Evolutionary conservation across 805 yeast species (phyloP), one percentile per base, ranked within the genome.

Genomic region (Myxozyma vanderwaltii): DNA sequence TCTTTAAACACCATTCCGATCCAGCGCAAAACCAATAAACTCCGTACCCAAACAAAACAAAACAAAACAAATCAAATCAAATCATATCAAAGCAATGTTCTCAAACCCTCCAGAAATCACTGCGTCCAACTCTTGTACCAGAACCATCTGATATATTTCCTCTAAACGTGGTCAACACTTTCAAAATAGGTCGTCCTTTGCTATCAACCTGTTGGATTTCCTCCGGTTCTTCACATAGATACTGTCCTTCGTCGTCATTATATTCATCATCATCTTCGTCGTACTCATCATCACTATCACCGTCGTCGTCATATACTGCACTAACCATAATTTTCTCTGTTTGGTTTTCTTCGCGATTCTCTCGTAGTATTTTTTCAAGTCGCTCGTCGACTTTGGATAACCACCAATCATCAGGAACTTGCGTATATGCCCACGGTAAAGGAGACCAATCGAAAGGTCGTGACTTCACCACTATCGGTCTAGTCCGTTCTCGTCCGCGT

Each of bases 181-280:
- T 41, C 47, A 60, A 31, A 21, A 56, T 36, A 43, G 64, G 64
- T 15, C 64, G 45, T 7, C 58, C 59, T 2, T 51, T 48, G 41
- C 51, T 48, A 36, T 60, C 64, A 41, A 52, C 61, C 15, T 33
- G 51, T 24, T 51, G 53, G 4, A 60, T 36, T 38, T 60, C 61
- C 26, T 56, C 64, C 6, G 64, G 64, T 24, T 60, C 64, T 29
- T 60, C 55, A 50, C 39, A 56, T 2, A 60, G 24, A 43, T 21
- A 49, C 27, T 29, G 33, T 12, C 40, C 61, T 5, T 44, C 44
- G 17, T 57, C 59, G 4, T 56, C 50, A 10, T 46, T 41, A 13
- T 56, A 44, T 19, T 26, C 45, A 2, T 26, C 31, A 13, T 29
- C 53, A 19, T 31, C 29, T 17, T 40, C 39, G 41, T 23, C 17